Conservation (phyloP, 2,329 filamentous ascomycete species). For the Aspergillus udagawae region DNA sequence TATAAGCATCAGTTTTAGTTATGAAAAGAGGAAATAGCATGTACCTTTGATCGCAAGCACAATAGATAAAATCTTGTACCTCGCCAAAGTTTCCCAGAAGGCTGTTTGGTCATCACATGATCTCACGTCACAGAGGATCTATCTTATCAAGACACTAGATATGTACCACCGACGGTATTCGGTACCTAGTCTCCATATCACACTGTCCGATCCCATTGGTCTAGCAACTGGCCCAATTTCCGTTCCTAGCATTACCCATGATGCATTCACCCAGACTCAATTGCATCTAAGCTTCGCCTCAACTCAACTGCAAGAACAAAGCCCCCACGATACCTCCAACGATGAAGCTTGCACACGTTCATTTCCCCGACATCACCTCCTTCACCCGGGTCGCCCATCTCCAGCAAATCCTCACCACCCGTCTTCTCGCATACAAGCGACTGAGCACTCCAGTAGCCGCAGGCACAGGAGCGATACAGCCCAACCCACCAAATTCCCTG, state of each 20-base stretch:
- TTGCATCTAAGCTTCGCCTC: background rate
- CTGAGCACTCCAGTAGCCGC: conserved; percentile 25
- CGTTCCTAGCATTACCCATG: background rate
- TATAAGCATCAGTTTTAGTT: background rate
- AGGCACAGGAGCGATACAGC: conserved; percentile 18
- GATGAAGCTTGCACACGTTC: conserved; percentile 59
- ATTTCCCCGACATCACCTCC: conserved; percentile 50
- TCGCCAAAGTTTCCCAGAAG: background rate
- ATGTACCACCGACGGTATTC: background rate
- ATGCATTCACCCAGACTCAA: background rate
- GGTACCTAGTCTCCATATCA: background rate
- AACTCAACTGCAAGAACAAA: background rate
- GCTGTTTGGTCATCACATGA: conserved; percentile 7
- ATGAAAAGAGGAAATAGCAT: background rate
- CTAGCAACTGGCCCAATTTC: background rate
- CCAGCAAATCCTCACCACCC: conserved; percentile 54
- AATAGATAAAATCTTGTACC: background rate
- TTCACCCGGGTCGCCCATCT: conserved; percentile 54
- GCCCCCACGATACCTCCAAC: background rate
- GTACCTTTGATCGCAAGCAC: background rate
- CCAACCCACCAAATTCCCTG: conserved; percentile 17
- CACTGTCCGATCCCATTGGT: background rate
- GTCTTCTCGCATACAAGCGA: conserved; percentile 60
- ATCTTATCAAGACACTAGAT: background rate
- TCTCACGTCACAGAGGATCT: conserved; percentile 5